Base-by-base conservation (phyloP, 352 stramenopile genomes). In the Pythium scleroteichum region DNA sequence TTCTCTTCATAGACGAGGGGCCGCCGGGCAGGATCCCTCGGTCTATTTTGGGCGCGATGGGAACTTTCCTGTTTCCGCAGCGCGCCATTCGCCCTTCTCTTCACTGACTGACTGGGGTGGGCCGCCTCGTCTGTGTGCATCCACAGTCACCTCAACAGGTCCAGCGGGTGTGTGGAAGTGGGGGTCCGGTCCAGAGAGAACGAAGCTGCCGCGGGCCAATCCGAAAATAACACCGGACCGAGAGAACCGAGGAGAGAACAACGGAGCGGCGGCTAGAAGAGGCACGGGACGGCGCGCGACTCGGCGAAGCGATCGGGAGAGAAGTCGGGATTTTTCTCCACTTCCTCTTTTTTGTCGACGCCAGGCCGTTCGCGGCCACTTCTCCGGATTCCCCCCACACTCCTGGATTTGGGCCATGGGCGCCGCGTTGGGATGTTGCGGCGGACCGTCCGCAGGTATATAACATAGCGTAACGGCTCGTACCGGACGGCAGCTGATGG, bases 351-450 rank as follows among this genome's bases (percentile, higher is more conserved):
- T 41, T 41, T 35, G 17, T 59, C 24, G 29, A 10, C 29, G 29
- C 5, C 29, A 35, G 13, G 6, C 17, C 38, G 13, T 44, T 44
- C 38, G 38, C 38, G 38, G 13, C 38, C 38, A 44, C 13, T 44
- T 44, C 33, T 38, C 51, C 35, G 51, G 51, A 59, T 50, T 45
- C 29, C 19, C 22, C 38, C 8, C 16, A 35, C 51, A 60, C 26
- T 51, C 51, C 29, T 10, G 32, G 26, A 14, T 53, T 55, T 53
- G 56, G 38, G 69, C 8, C 9, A 90, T 90, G 80, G 80, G 80
- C 29, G 80, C 76, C 55, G 60, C 74, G 20, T 72, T 90, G 51
- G 78, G 79, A 44, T 90, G 80, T 53, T 85, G 78, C 51, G 67
- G 69, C 45, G 62, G 58, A 17, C 59, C 63, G 19, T 62, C 64